phyloP scores from a whole-genome alignment of 2,329 filamentous ascomycete species.

The Phaeosphaeriaceae sp. region DNA sequence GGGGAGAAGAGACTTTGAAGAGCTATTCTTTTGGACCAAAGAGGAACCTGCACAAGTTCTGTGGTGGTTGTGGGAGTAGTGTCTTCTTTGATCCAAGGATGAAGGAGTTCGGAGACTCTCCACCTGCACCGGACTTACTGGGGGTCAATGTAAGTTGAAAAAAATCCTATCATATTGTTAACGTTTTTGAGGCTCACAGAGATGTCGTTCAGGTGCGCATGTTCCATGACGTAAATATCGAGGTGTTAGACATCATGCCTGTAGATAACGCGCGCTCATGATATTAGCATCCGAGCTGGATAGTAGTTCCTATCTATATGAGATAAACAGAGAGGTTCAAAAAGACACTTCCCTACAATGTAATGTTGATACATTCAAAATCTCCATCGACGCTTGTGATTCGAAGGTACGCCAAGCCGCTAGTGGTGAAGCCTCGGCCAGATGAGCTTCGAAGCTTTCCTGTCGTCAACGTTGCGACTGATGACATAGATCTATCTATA shows the following conservation, averaged over 20 bases:
- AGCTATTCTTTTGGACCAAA: slow-evolving; percentile 35
- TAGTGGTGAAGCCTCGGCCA: slow-evolving; percentile 31
- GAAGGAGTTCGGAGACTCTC: slow-evolving; percentile 24
- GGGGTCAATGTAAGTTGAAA: slow-evolving; percentile 35
- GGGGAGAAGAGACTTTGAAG: slow-evolving; percentile 30
- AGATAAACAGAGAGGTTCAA: background rate
- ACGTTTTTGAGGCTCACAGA: background rate
- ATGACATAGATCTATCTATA: background rate
- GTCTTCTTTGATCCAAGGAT: slow-evolving; percentile 38
- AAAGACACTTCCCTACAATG: too few species aligned
- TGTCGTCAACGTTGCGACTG: background rate
- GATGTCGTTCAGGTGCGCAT: slow-evolving; percentile 25
- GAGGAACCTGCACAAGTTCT: slow-evolving; percentile 37
- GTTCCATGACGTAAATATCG: slow-evolving; percentile 36
- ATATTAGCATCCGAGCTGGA: background rate
- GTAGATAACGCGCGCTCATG: slow-evolving; percentile 27
- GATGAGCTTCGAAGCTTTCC: slow-evolving; percentile 5
- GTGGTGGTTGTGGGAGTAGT: slow-evolving; percentile 33
- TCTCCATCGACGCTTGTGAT: background rate
- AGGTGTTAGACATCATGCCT: slow-evolving; percentile 29
- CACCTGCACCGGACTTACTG: slow-evolving; percentile 24
- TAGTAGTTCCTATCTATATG: background rate
- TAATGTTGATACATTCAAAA: too few species aligned
- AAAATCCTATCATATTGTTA: background rate
- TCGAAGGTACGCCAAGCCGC: slow-evolving; percentile 25